Evolutionary conservation across 495 filamentous ascomycete species (phyloP).

Genomic region (Xylaria cubensis): DNA sequence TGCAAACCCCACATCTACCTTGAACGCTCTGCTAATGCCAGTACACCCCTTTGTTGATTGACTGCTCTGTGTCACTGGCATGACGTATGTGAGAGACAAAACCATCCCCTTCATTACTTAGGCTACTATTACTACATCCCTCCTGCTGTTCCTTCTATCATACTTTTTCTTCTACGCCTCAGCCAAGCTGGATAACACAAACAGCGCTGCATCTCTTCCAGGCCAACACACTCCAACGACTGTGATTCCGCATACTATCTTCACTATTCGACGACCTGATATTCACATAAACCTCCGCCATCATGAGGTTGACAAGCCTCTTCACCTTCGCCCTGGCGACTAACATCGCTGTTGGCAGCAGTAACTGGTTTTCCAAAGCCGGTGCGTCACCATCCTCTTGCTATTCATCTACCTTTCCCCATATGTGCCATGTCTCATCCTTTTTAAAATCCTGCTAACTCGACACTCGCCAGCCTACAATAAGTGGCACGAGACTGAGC

Average conservation of each 20-base stretch:
- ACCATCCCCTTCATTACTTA: not conserved
- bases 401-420: not conserved
- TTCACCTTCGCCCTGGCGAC: slow-evolving; percentile 74
- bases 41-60: slow-evolving; percentile 2
- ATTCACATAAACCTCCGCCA: slow-evolving; percentile 29
- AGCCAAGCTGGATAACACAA: not conserved
- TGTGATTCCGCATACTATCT: not conserved
- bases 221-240: not conserved
- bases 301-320: slow-evolving; percentile 76
- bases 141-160: not conserved
- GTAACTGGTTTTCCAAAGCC: slow-evolving; percentile 78
- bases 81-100: slow-evolving; percentile 27
- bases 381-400: slow-evolving; percentile 58
- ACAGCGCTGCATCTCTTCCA: not conserved
- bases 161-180: not conserved
- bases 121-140: not conserved
- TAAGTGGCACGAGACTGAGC: slow-evolving; percentile 98
- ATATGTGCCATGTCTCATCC: not conserved
- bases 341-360: slow-evolving; percentile 70
- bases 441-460: slow-evolving; percentile 26
- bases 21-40: not conserved
- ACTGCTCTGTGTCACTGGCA: not conserved
- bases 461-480: slow-evolving; percentile 77
- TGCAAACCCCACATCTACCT: not conserved
- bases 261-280: not conserved